These are phyloP conservation scores for Ceratobasidium sp. DNA, from an alignment of 1,284 basidiomycete genomes.

Conservation along the genomic window DNA sequence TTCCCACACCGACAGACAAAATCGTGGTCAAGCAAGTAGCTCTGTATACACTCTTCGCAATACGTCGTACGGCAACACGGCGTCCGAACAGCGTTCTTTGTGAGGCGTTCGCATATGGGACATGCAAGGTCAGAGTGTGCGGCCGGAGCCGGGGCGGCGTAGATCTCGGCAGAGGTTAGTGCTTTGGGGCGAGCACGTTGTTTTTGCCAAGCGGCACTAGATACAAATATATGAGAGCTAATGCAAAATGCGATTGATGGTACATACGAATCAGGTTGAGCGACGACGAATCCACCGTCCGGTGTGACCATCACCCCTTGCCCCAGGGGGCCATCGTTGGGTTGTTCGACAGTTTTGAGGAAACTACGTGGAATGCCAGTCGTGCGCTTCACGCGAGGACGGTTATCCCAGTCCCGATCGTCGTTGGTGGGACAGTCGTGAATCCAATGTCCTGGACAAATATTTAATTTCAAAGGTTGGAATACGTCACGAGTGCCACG, in stretches of 20 bases:
- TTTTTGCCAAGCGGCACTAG: conserved; percentile 92
- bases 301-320: conserved; percentile 96
- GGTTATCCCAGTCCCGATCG: conserved; percentile 93
- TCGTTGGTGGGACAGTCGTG: conserved; percentile 99
- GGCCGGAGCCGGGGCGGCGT: conserved; percentile 79
- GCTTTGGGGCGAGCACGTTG: conserved; percentile 84
- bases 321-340: conserved; percentile 72
- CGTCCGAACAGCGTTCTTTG: conserved; percentile 86
- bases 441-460: conserved; percentile 93
- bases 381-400: conserved; percentile 96
- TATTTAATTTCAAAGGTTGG: conserved; percentile 9
- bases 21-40: conserved; percentile 90
- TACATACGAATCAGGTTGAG: conserved; percentile 90
- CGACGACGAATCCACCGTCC: conserved; percentile 95
- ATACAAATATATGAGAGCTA: neutral
- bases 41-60: conserved; percentile 96
- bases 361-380: conserved; percentile 98
- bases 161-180: conserved; percentile 85
- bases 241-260: neutral
- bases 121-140: conserved; percentile 78
- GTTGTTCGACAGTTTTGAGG: conserved; percentile 94
- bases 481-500: conserved; percentile 52
- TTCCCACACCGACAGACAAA: conserved; percentile 91
- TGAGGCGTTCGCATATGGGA: conserved; percentile 90
- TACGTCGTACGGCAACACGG: conserved; percentile 92